A percentile compares a stretch with the other conserved stretches of the same genome.
These are phyloP conservation scores for Colletotrichum spaethianum DNA, from an alignment of 2,329 filamentous ascomycete genomes.

Conservation along the genomic window DNA sequence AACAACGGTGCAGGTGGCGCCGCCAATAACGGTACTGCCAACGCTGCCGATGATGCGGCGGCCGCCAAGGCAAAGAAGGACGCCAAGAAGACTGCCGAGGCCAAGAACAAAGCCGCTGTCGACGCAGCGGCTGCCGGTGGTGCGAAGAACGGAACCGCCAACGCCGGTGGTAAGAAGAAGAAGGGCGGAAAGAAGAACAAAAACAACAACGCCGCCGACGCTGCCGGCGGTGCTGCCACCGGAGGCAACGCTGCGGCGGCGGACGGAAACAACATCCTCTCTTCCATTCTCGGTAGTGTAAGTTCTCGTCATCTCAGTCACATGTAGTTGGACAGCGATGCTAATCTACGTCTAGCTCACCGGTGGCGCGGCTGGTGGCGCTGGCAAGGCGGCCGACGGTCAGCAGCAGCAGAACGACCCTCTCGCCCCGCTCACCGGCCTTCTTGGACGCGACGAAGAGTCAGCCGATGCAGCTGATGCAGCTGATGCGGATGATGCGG, in stretches of 20 bases:
- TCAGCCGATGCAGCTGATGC: background rate
- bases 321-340: background rate
- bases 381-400: background rate
- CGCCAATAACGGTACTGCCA: slow-evolving; percentile 36
- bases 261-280: slow-evolving; percentile 6
- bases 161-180: slow-evolving; percentile 6
- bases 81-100: slow-evolving; percentile 16
- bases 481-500: no score
- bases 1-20: slow-evolving; percentile 15
- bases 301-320: background rate
- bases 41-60: slow-evolving; percentile 6
- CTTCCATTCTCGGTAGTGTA: slow-evolving; percentile 19
- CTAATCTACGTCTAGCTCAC: slow-evolving; percentile 12
- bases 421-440: slow-evolving; percentile 17
- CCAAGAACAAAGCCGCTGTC: slow-evolving; percentile 1
- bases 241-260: slow-evolving; percentile 13
- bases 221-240: background rate
- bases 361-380: background rate
- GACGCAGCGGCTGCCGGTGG: background rate
- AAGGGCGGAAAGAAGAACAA: background rate
- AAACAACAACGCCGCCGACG: background rate
- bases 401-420: slow-evolving; percentile 4
- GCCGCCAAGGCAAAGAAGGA: slow-evolving; percentile 9
- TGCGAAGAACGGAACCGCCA: slow-evolving; percentile 20
- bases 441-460: slow-evolving; percentile 29